Evolutionary conservation across 2,329 filamentous ascomycete genomes (phyloP), one percentile per base, ranked within the genome.

Genomic region (Colletotrichum abscissum): DNA sequence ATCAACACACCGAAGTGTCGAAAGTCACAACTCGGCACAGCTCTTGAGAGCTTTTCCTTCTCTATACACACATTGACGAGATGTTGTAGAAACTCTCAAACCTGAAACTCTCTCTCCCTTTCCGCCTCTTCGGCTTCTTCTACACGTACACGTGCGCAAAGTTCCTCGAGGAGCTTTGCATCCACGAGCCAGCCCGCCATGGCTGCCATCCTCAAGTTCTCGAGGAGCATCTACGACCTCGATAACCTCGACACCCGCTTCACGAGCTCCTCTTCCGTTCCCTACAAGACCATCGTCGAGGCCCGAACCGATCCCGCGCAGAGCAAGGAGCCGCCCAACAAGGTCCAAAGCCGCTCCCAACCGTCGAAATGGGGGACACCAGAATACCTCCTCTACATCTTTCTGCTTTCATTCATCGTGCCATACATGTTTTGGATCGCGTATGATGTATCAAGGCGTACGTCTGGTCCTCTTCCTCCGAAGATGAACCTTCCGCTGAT

Each of bases 351-450:
- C 55, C 81, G 81, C 79, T 88, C 82, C 68, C 87, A 89, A 74
- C 90, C 91, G 46, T 89, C 95, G 56, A 93, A 90, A 91, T 99
- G 96, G 96, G 90, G 88, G 28, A 97, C 95, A 0, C 88, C 89
- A 3, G 97, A 99, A 84, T 98, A 97, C 85, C 93, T 91, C 80
- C 77, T 95, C 67, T 98, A 99, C 85, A 93, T 92, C 77, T 60
- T 93, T 24, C 83, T 94, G 76, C 90, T 98, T 77, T 74, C 88
- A 35, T 80, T 90, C 6, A 87, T 87, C 68, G 87, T 98, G 30
- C 94, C 95, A 9, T 89, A 92, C 78, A 99, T 99, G 95, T 95
- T 98, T 84, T 97, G 95, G 86, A 88, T 92, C n/a, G 92, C 93
- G 11, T 94, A 95, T 77, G 90, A 94, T 83, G 95, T 97, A 58